These are phyloP conservation scores for Fabrea salina DNA, from an alignment of 169 alveolate genomes.

Conservation along the genomic window DNA sequence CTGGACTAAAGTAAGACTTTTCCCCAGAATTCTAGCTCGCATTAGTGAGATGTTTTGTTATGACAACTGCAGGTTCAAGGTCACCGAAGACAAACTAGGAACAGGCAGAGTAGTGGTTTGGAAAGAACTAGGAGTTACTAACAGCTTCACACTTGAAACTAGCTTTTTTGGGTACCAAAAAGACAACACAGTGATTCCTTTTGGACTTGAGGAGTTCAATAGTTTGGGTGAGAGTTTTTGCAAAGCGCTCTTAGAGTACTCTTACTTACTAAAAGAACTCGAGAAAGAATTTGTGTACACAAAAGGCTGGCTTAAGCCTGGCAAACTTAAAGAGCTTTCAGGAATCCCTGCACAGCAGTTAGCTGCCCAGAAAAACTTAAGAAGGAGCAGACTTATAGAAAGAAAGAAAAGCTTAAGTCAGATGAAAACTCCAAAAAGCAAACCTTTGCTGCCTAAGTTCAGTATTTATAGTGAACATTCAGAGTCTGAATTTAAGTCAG, in stretches of 20 bases:
- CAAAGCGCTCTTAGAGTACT: constrained; percentile 34
- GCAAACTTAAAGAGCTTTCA: constrained; percentile 44
- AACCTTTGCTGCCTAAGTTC: too few species aligned
- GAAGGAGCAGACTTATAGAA: too few species aligned
- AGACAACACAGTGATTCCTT: background rate
- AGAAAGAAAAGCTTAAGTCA: too few species aligned
- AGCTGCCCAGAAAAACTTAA: constrained; percentile 12
- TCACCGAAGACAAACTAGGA: constrained; percentile 32
- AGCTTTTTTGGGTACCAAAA: constrained; percentile 39
- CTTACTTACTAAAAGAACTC: constrained; percentile 26
- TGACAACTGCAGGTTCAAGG: constrained; percentile 42
- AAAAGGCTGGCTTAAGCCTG: constrained; percentile 53
- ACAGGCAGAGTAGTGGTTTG: constrained; percentile 49
- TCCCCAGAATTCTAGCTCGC: constrained; percentile 41
- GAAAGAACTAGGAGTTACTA: constrained; percentile 60
- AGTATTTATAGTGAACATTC: too few species aligned
- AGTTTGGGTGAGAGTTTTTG: constrained; percentile 37
- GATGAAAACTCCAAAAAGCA: too few species aligned
- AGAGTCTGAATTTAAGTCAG: too few species aligned
- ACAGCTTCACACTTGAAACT: constrained; percentile 72
- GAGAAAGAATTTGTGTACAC: constrained; percentile 45
- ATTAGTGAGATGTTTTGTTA: constrained; percentile 30
- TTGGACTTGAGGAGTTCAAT: background rate
- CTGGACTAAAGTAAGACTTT: constrained; percentile 46
- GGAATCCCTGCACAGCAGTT: constrained; percentile 44